phyloP scores from a whole-genome alignment of 805 yeast genomes.

The Hanseniaspora jakobsenii region DNA sequence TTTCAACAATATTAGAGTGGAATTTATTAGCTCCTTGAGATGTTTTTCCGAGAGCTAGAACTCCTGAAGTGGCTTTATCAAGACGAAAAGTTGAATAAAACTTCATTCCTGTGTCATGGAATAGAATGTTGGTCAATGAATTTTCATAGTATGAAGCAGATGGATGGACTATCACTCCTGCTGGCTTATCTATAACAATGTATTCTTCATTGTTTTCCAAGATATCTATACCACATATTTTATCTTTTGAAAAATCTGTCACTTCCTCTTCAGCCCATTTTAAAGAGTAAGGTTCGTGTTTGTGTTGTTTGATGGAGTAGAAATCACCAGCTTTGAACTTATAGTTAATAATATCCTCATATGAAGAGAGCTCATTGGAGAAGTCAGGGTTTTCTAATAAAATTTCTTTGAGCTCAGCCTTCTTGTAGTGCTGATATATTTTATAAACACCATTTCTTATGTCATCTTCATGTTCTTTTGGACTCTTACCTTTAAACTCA shows the following conservation, averaged over 20 bases:
- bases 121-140: conserved; percentile 61
- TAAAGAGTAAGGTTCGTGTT: conserved; percentile 82
- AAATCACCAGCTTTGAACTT: conserved; percentile 22
- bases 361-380: conserved; percentile 18
- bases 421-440: conserved; percentile 17
- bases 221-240: conserved; percentile 41
- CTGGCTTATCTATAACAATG: conserved; percentile 83
- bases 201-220: conserved; percentile 60
- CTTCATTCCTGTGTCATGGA: conserved; percentile 47
- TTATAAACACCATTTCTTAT: conserved; percentile 20
- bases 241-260: conserved; percentile 9
- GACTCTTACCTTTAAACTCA: conserved; percentile 29
- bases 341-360: conserved; percentile 5
- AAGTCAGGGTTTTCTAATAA: neutral
- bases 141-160: conserved; percentile 70
- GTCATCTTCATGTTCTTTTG: conserved; percentile 20
- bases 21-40: conserved; percentile 46
- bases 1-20: conserved; percentile 44
- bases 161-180: conserved; percentile 92
- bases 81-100: conserved; percentile 79
- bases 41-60: conserved; percentile 43
- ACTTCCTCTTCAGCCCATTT: conserved; percentile 22
- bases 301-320: conserved; percentile 36
- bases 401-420: conserved; percentile 1
- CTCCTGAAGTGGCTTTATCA: conserved; percentile 85